Conservation (phyloP, 345 rosid species). For the Alliaria petiolata region DNA sequence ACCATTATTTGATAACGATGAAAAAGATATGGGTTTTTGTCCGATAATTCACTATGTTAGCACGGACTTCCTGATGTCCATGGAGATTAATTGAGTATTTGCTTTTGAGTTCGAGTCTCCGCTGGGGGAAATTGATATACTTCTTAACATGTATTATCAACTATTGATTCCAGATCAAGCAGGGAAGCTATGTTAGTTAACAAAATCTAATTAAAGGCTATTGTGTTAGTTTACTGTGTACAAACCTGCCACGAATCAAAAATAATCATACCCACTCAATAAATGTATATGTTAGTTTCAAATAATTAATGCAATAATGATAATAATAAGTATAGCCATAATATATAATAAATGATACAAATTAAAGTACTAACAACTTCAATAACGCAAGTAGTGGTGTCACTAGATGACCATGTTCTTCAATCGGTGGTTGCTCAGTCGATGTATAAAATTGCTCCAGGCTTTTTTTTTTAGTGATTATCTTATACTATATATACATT, state of each 20-base stretch:
- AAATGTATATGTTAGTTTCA: not conserved
- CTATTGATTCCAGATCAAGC: too few relatives aligned
- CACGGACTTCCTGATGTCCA: too few relatives aligned
- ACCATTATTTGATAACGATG: not conserved
- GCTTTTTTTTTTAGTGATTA: not conserved
- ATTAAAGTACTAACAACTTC: conserved; percentile 16
- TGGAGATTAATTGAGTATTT: not conserved
- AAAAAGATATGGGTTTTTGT: not conserved
- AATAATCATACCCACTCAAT: not conserved
- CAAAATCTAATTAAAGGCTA: not conserved
- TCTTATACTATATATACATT: not conserved
- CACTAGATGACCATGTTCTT: conserved; percentile 7
- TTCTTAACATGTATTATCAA: too few relatives aligned
- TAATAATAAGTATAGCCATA: not conserved
- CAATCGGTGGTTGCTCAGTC: conserved; percentile 20
- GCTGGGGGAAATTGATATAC: too few relatives aligned
- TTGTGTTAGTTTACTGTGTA: not conserved
- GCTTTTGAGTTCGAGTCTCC: not conserved
- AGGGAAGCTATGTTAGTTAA: not conserved
- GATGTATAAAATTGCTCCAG: not conserved
- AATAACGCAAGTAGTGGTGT: conserved; percentile 14
- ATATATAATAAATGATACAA: not conserved
- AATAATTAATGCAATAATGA: conserved; percentile 25
- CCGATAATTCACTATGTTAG: not conserved
- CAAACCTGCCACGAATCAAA: conserved; percentile 7